Conservation (phyloP, 2,329 filamentous ascomycete species). For the Tolypocladium nubicola region DNA sequence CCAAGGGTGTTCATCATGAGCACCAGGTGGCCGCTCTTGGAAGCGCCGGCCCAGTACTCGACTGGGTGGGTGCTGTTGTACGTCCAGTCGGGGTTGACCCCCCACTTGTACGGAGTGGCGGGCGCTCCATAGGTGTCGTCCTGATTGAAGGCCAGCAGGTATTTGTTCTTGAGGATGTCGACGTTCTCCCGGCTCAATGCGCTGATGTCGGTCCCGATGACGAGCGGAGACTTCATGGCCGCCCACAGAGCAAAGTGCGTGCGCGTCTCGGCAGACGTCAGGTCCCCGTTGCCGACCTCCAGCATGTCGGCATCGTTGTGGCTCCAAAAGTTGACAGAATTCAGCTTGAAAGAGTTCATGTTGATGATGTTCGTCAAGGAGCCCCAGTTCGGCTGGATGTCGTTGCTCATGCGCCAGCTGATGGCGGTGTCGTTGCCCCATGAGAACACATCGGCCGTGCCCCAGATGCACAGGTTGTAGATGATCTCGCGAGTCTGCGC, state of each 20-base stretch:
- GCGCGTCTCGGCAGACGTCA: conserved; percentile 33
- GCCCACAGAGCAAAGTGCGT: conserved; percentile 43
- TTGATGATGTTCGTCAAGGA: conserved; percentile 31
- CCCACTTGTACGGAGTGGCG: conserved; percentile 36
- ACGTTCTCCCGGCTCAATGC: conserved; percentile 23
- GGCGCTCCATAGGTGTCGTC: conserved; percentile 29
- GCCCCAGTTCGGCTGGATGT: conserved; percentile 28
- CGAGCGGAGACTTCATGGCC: conserved; percentile 36
- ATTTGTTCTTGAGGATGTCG: conserved; percentile 29
- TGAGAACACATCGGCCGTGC: conserved; percentile 33
- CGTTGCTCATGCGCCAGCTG: conserved; percentile 33
- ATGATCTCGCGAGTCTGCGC: conserved; percentile 33
- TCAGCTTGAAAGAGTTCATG: conserved; percentile 33
- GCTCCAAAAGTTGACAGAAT: conserved; percentile 35
- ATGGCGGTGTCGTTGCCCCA: conserved; percentile 40
- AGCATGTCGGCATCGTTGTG: conserved; percentile 41
- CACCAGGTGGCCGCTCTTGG: conserved; percentile 30
- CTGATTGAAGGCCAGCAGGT: conserved; percentile 32
- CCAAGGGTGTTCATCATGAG: conserved; percentile 34
- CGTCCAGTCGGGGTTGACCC: conserved; percentile 36
- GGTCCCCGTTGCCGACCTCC: conserved; percentile 35
- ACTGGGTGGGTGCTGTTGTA: conserved; percentile 37
- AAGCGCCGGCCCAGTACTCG: conserved; percentile 37
- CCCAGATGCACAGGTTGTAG: conserved; percentile 45
- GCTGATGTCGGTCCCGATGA: conserved; percentile 34